A percentile compares a stretch with the other conserved stretches of the same genome.
Evolutionary conservation across 2,329 filamentous ascomycete genomes (phyloP).

Genomic region (Neonectria neomacrospora): DNA sequence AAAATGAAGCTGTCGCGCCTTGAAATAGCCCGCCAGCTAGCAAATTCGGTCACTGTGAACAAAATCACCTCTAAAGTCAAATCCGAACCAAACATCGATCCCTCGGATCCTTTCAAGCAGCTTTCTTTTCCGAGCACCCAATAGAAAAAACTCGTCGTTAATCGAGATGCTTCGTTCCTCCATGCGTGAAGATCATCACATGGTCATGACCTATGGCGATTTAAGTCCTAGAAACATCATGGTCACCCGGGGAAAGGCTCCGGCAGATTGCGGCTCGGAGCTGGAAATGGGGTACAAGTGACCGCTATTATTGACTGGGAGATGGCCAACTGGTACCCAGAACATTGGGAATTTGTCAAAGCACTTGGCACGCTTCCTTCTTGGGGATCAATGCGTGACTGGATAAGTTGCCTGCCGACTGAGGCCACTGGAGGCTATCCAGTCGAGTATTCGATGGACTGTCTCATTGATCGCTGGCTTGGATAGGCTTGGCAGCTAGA

Average conservation of each 20-base stretch:
- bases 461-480: not conserved
- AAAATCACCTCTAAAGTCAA: no score
- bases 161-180: not conserved
- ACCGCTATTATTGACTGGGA: slow-evolving; percentile 23
- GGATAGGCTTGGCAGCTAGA: not conserved
- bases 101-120: not conserved
- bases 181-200: not conserved
- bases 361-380: not conserved
- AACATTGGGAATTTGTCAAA: slow-evolving; percentile 1
- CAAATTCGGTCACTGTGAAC: no score
- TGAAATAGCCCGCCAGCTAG: no score
- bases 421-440: not conserved
- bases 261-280: not conserved
- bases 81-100: not conserved
- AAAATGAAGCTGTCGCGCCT: not conserved
- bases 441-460: not conserved
- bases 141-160: not conserved
- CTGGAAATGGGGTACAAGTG: not conserved
- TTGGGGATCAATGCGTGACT: not conserved
- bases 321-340: slow-evolving; percentile 6
- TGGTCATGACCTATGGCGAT: slow-evolving; percentile 13
- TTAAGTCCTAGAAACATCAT: slow-evolving; percentile 12
- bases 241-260: not conserved
- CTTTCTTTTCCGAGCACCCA: not conserved
- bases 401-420: not conserved